Evolutionary conservation across 2,329 filamentous ascomycete species (phyloP).

Genomic region (Rhytidhysteron rufulum): DNA sequence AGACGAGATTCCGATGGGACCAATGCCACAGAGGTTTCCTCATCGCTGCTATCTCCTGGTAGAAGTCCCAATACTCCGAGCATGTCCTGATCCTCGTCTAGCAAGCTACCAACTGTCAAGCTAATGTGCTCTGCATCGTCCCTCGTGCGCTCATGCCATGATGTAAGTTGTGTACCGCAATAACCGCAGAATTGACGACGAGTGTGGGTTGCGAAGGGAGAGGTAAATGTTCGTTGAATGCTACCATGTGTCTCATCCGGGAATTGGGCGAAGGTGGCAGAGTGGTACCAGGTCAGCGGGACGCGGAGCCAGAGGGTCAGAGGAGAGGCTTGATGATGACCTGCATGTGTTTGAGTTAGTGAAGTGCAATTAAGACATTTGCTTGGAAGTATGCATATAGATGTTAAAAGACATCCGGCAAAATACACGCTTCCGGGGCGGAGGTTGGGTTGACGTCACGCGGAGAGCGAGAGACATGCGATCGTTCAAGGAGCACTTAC

Average conservation of each 20-base stretch:
- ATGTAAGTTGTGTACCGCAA: constrained; percentile 80
- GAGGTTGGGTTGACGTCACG: constrained; percentile 1
- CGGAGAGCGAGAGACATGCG: constrained; percentile 4
- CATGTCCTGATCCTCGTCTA: constrained; percentile 65
- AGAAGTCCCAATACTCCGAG: constrained; percentile 74
- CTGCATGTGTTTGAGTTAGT: background rate
- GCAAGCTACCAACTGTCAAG: constrained; percentile 74
- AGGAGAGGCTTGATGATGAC: constrained; percentile 60
- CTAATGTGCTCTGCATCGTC: constrained; percentile 75
- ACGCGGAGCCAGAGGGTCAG: constrained; percentile 79
- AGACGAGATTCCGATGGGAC: constrained; percentile 8
- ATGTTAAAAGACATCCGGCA: too few species aligned
- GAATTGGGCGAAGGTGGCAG: constrained; percentile 69
- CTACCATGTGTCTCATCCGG: constrained; percentile 62
- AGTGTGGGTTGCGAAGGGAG: constrained; percentile 45
- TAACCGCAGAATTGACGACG: constrained; percentile 86
- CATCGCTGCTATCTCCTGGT: constrained; percentile 38
- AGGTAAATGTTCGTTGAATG: constrained; percentile 45
- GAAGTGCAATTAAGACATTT: too few species aligned
- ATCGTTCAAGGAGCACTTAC: constrained; percentile 55
- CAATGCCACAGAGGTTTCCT: constrained; percentile 23
- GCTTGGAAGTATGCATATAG: too few species aligned
- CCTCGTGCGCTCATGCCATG: constrained; percentile 72
- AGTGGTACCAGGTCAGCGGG: constrained; percentile 76
- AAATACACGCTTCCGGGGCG: too few species aligned